These are phyloP conservation scores for Pseudogymnoascus sp. DNA, from an alignment of 2,329 filamentous ascomycete genomes.

Conservation along the genomic window DNA sequence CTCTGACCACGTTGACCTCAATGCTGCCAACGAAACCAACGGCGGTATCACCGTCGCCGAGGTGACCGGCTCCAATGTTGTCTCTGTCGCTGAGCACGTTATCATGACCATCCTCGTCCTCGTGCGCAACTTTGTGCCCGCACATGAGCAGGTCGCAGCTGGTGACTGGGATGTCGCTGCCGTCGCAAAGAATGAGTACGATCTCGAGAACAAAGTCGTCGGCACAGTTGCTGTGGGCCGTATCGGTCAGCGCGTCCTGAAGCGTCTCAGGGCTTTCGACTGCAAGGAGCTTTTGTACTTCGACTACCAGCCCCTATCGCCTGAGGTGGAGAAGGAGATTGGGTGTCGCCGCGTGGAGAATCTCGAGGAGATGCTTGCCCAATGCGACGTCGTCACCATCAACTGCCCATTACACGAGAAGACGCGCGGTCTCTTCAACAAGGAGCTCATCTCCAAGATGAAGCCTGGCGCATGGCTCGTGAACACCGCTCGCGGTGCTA, in stretches of 20 bases:
- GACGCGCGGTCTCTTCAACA: conserved; percentile 94
- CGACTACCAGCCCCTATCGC: conserved; percentile 89
- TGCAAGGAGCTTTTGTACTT: conserved; percentile 99
- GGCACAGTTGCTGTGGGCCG: conserved; percentile 95
- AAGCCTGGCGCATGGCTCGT: conserved; percentile 92
- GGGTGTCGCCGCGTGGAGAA: conserved; percentile 80
- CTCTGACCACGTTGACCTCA: conserved; percentile 94
- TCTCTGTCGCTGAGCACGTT: conserved; percentile 97
- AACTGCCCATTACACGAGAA: conserved; percentile 99
- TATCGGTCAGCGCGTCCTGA: conserved; percentile 95
- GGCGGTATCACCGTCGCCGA: conserved; percentile 95
- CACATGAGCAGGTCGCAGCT: conserved; percentile 81
- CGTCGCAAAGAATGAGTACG: conserved; percentile 96
- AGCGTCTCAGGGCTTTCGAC: conserved; percentile 92
- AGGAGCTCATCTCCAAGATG: conserved; percentile 98
- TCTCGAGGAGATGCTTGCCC: conserved; percentile 86
- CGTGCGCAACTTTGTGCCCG: conserved; percentile 96
- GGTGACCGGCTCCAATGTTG: conserved; percentile 96
- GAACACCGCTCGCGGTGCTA: conserved; percentile 97
- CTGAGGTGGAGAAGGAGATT: conserved; percentile 90
- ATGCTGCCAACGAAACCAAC: conserved; percentile 96
- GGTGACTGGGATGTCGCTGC: conserved; percentile 95
- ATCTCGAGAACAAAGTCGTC: conserved; percentile 94
- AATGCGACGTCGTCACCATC: conserved; percentile 97
- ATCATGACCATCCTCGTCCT: conserved; percentile 97